Conservation (phyloP, 2,329 filamentous ascomycete genomes). For the Aulographum hederae region DNA sequence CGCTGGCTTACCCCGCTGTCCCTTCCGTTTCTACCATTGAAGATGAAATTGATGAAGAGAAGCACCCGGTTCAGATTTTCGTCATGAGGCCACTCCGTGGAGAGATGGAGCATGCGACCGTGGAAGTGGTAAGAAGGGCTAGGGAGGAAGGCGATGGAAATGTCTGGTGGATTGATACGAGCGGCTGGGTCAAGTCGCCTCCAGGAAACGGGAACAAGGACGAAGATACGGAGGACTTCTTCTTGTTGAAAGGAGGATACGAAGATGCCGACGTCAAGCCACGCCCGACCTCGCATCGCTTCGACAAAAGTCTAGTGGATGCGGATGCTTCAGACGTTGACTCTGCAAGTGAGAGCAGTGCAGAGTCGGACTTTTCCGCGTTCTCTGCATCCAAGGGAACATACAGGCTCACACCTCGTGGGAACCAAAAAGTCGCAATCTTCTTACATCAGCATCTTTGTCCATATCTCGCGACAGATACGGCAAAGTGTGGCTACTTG, state of each 20-base stretch:
- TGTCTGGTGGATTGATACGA: constrained; percentile 21
- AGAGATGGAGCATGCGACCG: constrained; percentile 15
- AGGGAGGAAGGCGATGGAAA: constrained; percentile 16
- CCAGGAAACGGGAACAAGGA: neutral
- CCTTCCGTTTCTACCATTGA: constrained; percentile 1
- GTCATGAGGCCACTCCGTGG: constrained; percentile 18
- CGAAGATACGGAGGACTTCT: neutral
- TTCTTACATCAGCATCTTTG: constrained; percentile 19
- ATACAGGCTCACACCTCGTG: constrained; percentile 12
- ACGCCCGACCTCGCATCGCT: too few relatives aligned
- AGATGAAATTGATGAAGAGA: constrained; percentile 6
- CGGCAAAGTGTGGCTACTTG: constrained; percentile 11
- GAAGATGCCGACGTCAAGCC: too few relatives aligned
- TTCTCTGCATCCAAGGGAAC: too few relatives aligned
- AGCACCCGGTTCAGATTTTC: constrained; percentile 16
- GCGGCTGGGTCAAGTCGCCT: constrained; percentile 16
- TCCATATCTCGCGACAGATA: constrained; percentile 14
- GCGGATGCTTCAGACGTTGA: too few relatives aligned
- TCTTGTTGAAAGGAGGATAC: too few relatives aligned
- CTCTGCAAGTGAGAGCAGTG: neutral
- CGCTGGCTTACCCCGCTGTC: constrained; percentile 8
- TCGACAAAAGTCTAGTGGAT: too few relatives aligned
- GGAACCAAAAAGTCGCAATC: constrained; percentile 17
- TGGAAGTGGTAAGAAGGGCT: constrained; percentile 15
- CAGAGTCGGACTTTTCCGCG: neutral